phyloP scores from a whole-genome alignment of 345 rosid species.

The Pistacia vera region DNA sequence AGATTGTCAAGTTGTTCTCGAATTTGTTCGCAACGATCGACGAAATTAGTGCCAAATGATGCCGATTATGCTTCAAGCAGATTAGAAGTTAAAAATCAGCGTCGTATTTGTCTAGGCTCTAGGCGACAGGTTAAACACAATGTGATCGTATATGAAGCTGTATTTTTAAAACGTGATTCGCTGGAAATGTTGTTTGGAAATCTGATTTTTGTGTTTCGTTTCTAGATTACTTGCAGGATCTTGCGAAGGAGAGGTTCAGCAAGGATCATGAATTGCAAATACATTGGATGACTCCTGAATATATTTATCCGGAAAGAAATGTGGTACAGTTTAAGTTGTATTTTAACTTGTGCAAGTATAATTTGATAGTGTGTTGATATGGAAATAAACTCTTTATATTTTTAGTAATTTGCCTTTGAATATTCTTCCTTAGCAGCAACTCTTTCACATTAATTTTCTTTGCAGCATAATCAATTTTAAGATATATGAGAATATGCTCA shows the following conservation, averaged over 20 bases:
- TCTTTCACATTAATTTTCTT: too few relatives aligned
- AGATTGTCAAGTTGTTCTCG: constrained; percentile 90
- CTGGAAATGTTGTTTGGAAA: neutral
- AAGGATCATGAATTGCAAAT: constrained; percentile 93
- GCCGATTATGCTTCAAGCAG: constrained; percentile 29
- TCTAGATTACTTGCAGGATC: constrained; percentile 84
- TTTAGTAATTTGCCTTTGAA: too few relatives aligned
- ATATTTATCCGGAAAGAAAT: constrained; percentile 46
- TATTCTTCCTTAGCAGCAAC: too few relatives aligned
- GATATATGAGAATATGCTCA: too few relatives aligned
- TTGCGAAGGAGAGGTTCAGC: constrained; percentile 91
- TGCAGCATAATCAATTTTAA: too few relatives aligned
- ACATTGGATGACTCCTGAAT: constrained; percentile 70
- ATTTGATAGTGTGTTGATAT: too few relatives aligned
- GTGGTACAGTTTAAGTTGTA: too few relatives aligned
- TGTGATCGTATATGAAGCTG: constrained; percentile 46
- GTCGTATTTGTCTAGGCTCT: constrained; percentile 93
- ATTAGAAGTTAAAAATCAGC: constrained; percentile 75
- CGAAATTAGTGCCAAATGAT: constrained; percentile 55
- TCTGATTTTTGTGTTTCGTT: constrained; percentile 3
- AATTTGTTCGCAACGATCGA: constrained; percentile 77
- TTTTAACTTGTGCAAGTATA: too few relatives aligned
- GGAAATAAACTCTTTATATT: too few relatives aligned
- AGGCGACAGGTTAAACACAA: constrained; percentile 98
- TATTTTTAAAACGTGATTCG: neutral